Base-by-base conservation (phyloP, 2,329 filamentous ascomycete genomes). In the Venturia nashicola region DNA sequence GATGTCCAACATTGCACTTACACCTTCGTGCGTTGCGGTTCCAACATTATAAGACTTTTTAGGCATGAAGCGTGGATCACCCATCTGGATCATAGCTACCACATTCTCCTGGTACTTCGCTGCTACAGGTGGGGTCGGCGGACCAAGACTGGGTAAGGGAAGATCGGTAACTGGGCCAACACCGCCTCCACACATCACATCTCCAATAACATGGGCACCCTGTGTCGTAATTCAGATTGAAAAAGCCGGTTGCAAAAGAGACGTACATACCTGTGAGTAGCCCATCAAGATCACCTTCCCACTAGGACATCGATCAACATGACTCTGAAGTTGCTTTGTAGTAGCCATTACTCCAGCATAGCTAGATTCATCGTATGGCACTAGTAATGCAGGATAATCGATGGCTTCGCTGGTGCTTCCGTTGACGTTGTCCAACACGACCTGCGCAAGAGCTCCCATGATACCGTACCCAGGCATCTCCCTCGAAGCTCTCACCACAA, bases 151-250 rank as follows among this genome's bases (percentile, higher is more conserved):
- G 5, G 42, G n/a, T 46, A 46, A 20, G 11, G 43, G 9, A 9
- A 6, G 5, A 9, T 20, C 18, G 9, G 6, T 20, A n/a, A 8
- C 6, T 12, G 48, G 27, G 16, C n/a, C 61, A 11, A 36, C 43
- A 32, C 61, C 61, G 11, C 61, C 61, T 16, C 61, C 61, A 48
- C 61, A 62, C 44, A 62, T 43, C 32, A 62, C 61, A 23, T 62
- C 61, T 18, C 61, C 61, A 39, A 62, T 46, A 7, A 62, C 27
- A 43, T 62, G 61, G 1, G 61, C 61, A 54, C 61, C 61, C 39
- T 62, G 44, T 23, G 8, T 2, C 43, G 18, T 20, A 16, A 20
- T 14, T 20, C 43, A 46, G 43, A 14, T 9, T 20, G 43, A 20
- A 20, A 20, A 5, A 14, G n/a, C 9, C 6, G 43, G 43, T 20